Evolutionary conservation across 225 moss, liverwort and hornwort genomes (phyloP).

Genomic region (Thuidium tamariscinum): DNA sequence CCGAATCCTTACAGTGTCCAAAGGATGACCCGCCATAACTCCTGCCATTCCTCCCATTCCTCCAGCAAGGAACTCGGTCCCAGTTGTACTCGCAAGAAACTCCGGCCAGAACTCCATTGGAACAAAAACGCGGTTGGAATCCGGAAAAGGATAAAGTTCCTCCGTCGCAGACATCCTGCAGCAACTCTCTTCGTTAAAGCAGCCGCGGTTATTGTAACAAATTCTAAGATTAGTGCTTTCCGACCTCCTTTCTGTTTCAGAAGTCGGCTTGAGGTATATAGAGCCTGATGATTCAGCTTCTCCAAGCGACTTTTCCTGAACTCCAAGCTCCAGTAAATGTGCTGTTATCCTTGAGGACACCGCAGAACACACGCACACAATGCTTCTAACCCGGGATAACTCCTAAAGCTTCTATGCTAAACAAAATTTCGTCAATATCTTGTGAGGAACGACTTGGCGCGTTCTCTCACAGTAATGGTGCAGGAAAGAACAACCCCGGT

Average conservation of each 20-base stretch:
- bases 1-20: constrained; percentile 86
- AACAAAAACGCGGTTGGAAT: constrained; percentile 32
- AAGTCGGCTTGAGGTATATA: neutral
- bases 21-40: constrained; percentile 81
- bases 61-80: constrained; percentile 87
- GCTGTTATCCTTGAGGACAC: neutral
- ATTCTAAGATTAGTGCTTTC: neutral
- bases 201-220: neutral
- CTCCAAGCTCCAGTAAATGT: neutral
- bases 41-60: constrained; percentile 93
- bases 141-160: constrained; percentile 46
- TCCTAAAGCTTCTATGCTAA: neutral
- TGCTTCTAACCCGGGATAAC: neutral
- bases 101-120: constrained; percentile 96
- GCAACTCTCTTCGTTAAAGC: constrained; percentile 6
- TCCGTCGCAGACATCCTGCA: constrained; percentile 57
- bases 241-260: neutral
- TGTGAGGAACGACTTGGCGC: neutral
- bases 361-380: neutral
- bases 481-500: neutral
- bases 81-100: constrained; percentile 75
- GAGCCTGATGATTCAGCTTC: neutral
- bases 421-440: constrained; percentile 20
- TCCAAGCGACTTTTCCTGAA: neutral
- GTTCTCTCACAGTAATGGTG: neutral